phyloP scores from a whole-genome alignment of 1,284 basidiomycete species.

The Ustilago esculenta region DNA sequence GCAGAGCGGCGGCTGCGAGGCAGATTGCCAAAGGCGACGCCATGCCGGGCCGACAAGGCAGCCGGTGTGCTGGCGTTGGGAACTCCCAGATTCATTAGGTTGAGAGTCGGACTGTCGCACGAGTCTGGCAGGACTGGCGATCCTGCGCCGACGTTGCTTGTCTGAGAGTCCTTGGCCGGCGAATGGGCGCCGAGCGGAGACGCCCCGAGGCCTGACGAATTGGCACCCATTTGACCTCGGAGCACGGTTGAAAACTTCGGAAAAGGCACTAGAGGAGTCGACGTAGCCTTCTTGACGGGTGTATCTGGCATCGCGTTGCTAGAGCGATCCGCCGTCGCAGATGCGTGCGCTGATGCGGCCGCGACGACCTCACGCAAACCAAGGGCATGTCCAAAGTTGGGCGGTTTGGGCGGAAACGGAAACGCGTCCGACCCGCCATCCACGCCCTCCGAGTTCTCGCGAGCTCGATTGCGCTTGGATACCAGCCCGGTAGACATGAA shows the following conservation, averaged over 20 bases:
- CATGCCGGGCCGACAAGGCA: conserved; percentile 15
- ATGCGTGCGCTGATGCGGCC: conserved; percentile 54
- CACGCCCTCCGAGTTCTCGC: conserved; percentile 36
- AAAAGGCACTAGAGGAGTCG: conserved; percentile 39
- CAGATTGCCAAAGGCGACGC: conserved; percentile 21
- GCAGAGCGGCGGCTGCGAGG: conserved; percentile 30
- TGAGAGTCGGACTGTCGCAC: conserved; percentile 54
- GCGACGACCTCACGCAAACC: conserved; percentile 64
- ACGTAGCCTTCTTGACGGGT: conserved; percentile 63
- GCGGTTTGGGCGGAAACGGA: conserved; percentile 40
- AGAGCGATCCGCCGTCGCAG: conserved; percentile 22
- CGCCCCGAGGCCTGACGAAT: conserved; percentile 20
- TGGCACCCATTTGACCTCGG: conserved; percentile 15
- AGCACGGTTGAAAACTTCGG: conserved; percentile 32
- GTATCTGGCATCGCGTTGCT: conserved; percentile 68
- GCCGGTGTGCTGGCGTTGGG: conserved; percentile 36
- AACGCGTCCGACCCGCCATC: conserved; percentile 41
- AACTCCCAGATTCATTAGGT: conserved; percentile 31
- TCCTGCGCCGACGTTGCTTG: conserved; percentile 16
- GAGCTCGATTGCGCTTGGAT: conserved; percentile 60
- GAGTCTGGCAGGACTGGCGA: conserved; percentile 44
- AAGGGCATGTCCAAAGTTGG: conserved; percentile 52
- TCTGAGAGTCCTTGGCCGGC: conserved; percentile 18
- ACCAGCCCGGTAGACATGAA: conserved; percentile 69
- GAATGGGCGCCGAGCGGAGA: conserved; percentile 30